Conservation (phyloP, 441 rosid genomes). For the Corymbia calophylla region DNA sequence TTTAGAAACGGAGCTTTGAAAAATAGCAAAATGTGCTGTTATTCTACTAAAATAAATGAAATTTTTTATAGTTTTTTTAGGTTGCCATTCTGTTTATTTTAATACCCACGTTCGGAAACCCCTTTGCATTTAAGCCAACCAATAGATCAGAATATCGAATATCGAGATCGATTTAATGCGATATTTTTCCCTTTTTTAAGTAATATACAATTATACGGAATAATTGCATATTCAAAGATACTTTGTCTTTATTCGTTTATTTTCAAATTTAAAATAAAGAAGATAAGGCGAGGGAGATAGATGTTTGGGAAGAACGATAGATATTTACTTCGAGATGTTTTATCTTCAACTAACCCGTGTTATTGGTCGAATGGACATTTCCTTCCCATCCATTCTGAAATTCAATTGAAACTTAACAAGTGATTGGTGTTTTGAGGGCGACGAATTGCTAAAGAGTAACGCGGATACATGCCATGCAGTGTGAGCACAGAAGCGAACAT, state of each 20-base stretch:
- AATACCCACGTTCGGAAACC: neutral
- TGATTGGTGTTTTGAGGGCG: neutral
- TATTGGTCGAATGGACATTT: neutral
- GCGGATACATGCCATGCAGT: neutral
- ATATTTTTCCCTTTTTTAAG: neutral
- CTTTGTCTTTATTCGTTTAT: neutral
- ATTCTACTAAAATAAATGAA: neutral
- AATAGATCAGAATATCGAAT: neutral
- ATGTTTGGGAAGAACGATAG: neutral
- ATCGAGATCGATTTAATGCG: neutral
- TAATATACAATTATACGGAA: neutral
- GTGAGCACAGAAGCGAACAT: neutral
- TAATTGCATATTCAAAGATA: neutral
- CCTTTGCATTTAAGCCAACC: neutral
- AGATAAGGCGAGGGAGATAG: neutral
- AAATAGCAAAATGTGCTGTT: neutral
- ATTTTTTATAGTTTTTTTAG: no score
- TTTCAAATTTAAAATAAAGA: neutral
- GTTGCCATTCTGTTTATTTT: no score
- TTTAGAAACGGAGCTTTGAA: neutral
- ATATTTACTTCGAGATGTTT: neutral
- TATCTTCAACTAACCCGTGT: neutral
- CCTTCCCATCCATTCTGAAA: rapidly evolving
- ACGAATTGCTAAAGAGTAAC: neutral
- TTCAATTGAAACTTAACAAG: neutral